Evolutionary conservation across 805 yeast genomes (phyloP).

Genomic region (Candida ovalis): DNA sequence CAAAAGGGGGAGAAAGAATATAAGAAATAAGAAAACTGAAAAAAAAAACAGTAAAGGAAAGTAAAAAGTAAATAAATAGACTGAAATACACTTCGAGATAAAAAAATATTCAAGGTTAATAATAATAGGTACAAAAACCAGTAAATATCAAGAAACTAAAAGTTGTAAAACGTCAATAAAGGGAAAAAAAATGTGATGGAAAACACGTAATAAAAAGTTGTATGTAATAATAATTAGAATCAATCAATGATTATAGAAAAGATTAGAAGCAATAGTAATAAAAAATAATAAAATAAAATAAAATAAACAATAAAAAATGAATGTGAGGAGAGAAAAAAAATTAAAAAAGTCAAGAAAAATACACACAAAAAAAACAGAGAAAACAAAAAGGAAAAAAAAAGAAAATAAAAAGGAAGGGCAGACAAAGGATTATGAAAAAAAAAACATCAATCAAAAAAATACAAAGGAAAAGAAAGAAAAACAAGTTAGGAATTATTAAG

Average conservation of each 20-base stretch:
- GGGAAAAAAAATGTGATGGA: neutral
- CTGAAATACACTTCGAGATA: too few species aligned
- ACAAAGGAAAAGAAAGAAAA: neutral
- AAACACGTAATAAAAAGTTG: neutral
- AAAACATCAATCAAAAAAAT: neutral
- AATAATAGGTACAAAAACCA: too few species aligned
- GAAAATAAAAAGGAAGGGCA: neutral
- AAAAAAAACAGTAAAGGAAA: too few species aligned
- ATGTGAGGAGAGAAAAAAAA: neutral
- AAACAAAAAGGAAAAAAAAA: neutral
- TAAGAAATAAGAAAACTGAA: too few species aligned
- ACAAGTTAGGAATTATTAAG: neutral
- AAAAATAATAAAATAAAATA: neutral
- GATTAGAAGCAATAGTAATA: neutral
- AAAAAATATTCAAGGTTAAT: too few species aligned
- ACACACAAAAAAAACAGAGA: slow-evolving; percentile 1
- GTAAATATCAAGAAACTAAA: neutral
- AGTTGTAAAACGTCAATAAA: too few species aligned
- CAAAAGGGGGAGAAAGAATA: too few species aligned
- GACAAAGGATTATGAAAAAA: neutral
- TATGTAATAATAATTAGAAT: neutral
- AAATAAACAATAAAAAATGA: neutral
- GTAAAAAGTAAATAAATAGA: too few species aligned
- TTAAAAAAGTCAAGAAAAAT: slow-evolving; percentile 1
- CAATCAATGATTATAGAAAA: slow-evolving; percentile 14